These are phyloP conservation scores for Cercospora citrullina DNA, from an alignment of 2,329 filamentous ascomycete species.

Conservation along the genomic window DNA sequence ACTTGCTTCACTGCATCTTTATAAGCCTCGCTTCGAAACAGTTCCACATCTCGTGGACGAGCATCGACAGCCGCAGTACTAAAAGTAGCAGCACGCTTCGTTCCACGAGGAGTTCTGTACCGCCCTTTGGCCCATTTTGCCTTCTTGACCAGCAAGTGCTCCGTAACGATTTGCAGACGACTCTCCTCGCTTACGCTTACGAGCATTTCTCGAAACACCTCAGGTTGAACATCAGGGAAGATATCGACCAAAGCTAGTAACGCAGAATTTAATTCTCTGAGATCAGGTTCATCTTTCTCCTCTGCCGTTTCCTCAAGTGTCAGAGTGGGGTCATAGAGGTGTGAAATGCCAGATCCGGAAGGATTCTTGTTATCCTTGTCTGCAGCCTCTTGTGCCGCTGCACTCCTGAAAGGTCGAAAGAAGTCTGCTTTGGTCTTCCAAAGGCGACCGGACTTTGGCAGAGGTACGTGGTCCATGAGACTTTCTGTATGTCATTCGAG, in stretches of 20 bases:
- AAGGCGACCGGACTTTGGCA: constrained; percentile 31
- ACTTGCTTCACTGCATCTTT: constrained; percentile 67
- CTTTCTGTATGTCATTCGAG: neutral
- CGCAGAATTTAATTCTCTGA: constrained; percentile 68
- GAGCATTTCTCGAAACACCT: constrained; percentile 82
- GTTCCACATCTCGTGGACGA: constrained; percentile 59
- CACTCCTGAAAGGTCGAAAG: constrained; percentile 36
- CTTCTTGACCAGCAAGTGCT: constrained; percentile 71
- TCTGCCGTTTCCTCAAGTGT: constrained; percentile 8
- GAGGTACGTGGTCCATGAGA: constrained; percentile 34
- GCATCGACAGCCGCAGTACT: neutral
- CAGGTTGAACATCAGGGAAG: constrained; percentile 78
- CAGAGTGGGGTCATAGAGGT: constrained; percentile 31
- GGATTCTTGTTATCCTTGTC: constrained; percentile 23
- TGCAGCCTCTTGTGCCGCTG: constrained; percentile 25
- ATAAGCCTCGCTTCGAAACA: constrained; percentile 68
- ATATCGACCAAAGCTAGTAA: constrained; percentile 68
- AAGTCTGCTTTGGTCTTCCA: constrained; percentile 40
- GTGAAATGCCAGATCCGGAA: constrained; percentile 22
- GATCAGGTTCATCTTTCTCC: constrained; percentile 54
- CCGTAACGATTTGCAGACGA: constrained; percentile 72
- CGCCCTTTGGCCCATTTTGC: constrained; percentile 70
- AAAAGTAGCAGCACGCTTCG: neutral
- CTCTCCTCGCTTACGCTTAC: constrained; percentile 73
- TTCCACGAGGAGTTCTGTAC: constrained; percentile 40